Evolutionary conservation across 108 stramenopile species (phyloP).

Genomic region (Cyclotella cryptica): DNA sequence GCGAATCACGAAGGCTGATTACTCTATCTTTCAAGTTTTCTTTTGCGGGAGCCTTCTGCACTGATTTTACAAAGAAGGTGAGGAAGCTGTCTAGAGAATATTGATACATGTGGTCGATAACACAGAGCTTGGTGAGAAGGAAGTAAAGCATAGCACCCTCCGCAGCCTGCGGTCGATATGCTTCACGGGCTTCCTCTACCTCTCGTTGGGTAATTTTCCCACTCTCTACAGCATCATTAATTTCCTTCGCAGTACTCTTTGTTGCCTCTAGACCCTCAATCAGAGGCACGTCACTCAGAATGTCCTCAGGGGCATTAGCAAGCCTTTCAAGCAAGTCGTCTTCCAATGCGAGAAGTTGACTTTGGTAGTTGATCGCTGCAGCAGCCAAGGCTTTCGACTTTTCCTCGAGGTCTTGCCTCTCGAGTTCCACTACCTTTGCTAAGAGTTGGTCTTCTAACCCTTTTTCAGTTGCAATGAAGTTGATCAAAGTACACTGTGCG

Average conservation of each 20-base stretch:
- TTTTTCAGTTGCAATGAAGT: constrained; percentile 93
- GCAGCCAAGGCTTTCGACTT: constrained; percentile 72
- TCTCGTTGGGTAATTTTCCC: constrained; percentile 81
- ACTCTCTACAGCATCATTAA: constrained; percentile 81
- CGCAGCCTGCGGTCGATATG: constrained; percentile 85
- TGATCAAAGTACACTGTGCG: constrained; percentile 93
- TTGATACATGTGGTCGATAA: constrained; percentile 95
- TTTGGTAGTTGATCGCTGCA: constrained; percentile 87
- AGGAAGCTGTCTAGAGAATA: constrained; percentile 91
- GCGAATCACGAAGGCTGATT: constrained; percentile 69
- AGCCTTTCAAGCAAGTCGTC: constrained; percentile 90
- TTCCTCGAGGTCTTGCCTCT: constrained; percentile 90
- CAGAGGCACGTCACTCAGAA: constrained; percentile 87
- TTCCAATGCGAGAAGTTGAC: constrained; percentile 85
- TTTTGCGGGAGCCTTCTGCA: constrained; percentile 64
- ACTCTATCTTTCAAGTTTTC: constrained; percentile 75
- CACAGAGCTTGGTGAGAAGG: constrained; percentile 85
- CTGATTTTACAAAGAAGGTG: constrained; percentile 89
- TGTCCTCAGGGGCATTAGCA: constrained; percentile 93
- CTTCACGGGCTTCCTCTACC: constrained; percentile 85
- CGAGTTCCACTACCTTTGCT: constrained; percentile 86
- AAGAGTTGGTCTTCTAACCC: constrained; percentile 93
- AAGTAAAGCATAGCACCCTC: constrained; percentile 97
- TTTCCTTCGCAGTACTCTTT: constrained; percentile 86
- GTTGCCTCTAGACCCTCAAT: constrained; percentile 94